Evolutionary conservation across 2,329 filamentous ascomycete species (phyloP).

Genomic region (Aschersonia sp.): DNA sequence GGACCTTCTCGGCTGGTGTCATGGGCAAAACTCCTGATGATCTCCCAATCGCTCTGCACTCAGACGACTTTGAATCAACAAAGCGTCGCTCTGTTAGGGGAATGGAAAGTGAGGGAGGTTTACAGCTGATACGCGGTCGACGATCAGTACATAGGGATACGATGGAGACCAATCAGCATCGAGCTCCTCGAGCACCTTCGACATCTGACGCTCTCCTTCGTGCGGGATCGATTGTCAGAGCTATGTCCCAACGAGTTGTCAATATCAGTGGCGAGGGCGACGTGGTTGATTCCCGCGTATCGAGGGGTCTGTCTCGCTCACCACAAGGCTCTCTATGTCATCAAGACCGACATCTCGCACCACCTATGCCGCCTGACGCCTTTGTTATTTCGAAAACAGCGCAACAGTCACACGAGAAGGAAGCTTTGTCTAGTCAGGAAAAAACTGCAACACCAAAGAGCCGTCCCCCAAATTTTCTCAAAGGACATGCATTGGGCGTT

Average conservation of each 20-base stretch:
- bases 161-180: conserved; percentile 34
- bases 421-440: conserved; percentile 5
- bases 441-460: conserved; percentile 4
- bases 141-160: conserved; percentile 43
- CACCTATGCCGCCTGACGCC: conserved; percentile 28
- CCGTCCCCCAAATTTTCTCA: conserved; percentile 53
- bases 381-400: conserved; percentile 36
- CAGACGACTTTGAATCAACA: no score
- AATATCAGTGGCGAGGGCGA: conserved; percentile 92
- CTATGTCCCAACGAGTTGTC: conserved; percentile 94
- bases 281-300: conserved; percentile 56
- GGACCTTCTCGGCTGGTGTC: not conserved
- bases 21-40: no score
- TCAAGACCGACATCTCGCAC: conserved; percentile 10
- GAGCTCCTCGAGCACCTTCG: conserved; percentile 47
- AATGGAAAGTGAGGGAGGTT: no score
- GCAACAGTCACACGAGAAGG: conserved; percentile 31
- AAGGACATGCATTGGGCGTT: conserved; percentile 72
- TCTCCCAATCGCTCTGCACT: no score
- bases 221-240: conserved; percentile 62
- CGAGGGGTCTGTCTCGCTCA: conserved; percentile 44
- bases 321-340: conserved; percentile 28
- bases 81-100: no score
- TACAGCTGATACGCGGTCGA: no score
- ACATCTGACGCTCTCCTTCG: conserved; percentile 49